A percentile compares a stretch with the other conserved stretches of the same genome.
Evolutionary conservation across 306 rosid genomes (phyloP).

Genomic region (Fragaria ananassa): DNA sequence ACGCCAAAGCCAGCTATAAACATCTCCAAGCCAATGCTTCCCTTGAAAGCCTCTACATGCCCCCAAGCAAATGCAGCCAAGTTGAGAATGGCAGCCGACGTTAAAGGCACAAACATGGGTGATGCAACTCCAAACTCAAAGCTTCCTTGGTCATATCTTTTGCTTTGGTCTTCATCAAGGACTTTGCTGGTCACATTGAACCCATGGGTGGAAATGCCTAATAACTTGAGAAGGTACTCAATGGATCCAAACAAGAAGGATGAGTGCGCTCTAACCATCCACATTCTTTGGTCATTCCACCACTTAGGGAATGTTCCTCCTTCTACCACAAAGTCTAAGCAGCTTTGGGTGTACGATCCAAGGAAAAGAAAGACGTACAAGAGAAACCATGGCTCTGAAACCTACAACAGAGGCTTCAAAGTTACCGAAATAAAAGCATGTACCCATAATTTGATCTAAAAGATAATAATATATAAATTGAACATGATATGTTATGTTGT

Average conservation of each 20-base stretch:
- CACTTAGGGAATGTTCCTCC: slow-evolving; percentile 30
- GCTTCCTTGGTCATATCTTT: slow-evolving; percentile 17
- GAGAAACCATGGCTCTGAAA: slow-evolving; percentile 29
- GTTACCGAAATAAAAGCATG: background rate
- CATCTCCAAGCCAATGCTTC: slow-evolving; percentile 10
- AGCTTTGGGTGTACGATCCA: slow-evolving; percentile 37
- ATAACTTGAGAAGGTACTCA: slow-evolving; percentile 24
- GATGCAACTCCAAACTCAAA: slow-evolving; percentile 40
- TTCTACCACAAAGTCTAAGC: slow-evolving; percentile 24
- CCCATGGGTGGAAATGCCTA: slow-evolving; percentile 23
- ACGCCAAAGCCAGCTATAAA: slow-evolving; percentile 29
- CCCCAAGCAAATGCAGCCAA: slow-evolving; percentile 24
- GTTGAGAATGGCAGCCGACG: slow-evolving; percentile 34
- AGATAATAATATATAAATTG: no score
- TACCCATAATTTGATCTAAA: background rate
- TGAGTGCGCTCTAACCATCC: slow-evolving; percentile 40
- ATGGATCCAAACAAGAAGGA: slow-evolving; percentile 24
- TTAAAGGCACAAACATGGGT: slow-evolving; percentile 36
- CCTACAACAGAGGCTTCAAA: slow-evolving; percentile 16
- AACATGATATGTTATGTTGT: background rate
- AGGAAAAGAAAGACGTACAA: slow-evolving; percentile 33
- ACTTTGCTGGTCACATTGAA: slow-evolving; percentile 46
- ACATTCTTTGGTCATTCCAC: slow-evolving; percentile 54
- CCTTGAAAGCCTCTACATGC: background rate
- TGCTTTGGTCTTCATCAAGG: no score